Evolutionary conservation across 2,329 filamentous ascomycete species (phyloP).

Genomic region (Rutstroemia sp.): DNA sequence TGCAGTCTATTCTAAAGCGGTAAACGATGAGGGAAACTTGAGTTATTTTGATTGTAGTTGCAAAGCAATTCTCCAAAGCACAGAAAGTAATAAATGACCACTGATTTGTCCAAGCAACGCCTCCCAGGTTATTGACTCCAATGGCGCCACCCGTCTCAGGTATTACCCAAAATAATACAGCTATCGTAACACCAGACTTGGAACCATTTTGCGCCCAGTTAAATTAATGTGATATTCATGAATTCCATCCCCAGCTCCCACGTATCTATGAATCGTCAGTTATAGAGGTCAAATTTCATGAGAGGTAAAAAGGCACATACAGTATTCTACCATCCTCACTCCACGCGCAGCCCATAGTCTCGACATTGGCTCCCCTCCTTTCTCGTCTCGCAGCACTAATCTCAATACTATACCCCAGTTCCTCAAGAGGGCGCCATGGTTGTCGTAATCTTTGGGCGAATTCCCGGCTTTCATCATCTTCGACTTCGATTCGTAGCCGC

Average conservation of each 20-base stretch:
- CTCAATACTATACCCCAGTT: conserved; percentile 4
- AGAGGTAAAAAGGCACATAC: conserved; percentile 36
- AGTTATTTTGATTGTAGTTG: not conserved
- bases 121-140: not conserved
- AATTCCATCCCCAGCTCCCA: conserved; percentile 64
- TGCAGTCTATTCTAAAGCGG: not conserved
- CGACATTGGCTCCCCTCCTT: conserved; percentile 32
- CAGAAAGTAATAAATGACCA: not conserved
- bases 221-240: conserved; percentile 66
- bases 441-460: conserved; percentile 24
- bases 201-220: conserved; percentile 50
- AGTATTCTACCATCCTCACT: conserved; percentile 51
- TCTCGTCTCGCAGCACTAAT: conserved; percentile 19
- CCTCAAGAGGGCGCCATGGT: conserved; percentile 22
- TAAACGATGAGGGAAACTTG: not conserved
- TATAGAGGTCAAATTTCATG: not conserved
- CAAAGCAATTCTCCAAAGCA: not conserved
- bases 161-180: conserved; percentile 8
- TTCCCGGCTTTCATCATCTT: conserved; percentile 28
- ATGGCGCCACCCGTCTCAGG: not conserved
- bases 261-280: conserved; percentile 38
- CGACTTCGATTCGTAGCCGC: conserved; percentile 22
- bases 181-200: conserved; percentile 46
- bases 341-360: conserved; percentile 56
- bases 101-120: not conserved